phyloP scores from a whole-genome alignment of 2,329 filamentous ascomycete species.

The Sporothrix inflata region DNA sequence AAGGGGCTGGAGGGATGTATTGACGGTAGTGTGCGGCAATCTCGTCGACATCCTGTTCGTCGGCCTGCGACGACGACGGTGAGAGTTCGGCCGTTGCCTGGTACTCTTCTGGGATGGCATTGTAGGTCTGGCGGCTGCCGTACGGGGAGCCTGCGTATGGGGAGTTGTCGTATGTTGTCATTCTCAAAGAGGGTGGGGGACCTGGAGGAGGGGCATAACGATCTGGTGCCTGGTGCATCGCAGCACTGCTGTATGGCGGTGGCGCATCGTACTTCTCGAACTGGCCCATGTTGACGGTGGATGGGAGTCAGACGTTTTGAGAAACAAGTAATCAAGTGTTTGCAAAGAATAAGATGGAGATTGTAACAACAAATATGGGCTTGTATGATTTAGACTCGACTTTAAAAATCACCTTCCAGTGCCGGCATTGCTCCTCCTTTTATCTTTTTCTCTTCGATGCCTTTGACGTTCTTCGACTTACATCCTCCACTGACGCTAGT shows the following conservation, averaged over 20 bases:
- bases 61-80: neutral
- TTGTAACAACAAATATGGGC: neutral
- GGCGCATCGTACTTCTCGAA: neutral
- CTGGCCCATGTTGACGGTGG: neutral
- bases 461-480: neutral
- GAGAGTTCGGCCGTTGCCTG: neutral
- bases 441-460: neutral
- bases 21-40: neutral
- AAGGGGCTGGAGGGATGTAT: neutral
- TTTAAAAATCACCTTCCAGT: neutral
- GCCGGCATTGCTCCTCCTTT: neutral
- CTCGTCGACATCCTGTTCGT: neutral
- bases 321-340: neutral
- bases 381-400: neutral
- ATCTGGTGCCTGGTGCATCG: neutral
- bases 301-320: neutral
- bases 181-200: neutral
- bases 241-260: neutral
- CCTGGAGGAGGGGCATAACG: neutral
- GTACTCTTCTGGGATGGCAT: neutral
- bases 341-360: neutral
- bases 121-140: neutral
- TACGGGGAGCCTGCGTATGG: neutral
- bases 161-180: neutral
- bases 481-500: neutral